Evolutionary conservation across 805 yeast genomes (phyloP), one percentile per base, ranked within the genome.

Genomic region (Wickerhamomyces hampshirensis): DNA sequence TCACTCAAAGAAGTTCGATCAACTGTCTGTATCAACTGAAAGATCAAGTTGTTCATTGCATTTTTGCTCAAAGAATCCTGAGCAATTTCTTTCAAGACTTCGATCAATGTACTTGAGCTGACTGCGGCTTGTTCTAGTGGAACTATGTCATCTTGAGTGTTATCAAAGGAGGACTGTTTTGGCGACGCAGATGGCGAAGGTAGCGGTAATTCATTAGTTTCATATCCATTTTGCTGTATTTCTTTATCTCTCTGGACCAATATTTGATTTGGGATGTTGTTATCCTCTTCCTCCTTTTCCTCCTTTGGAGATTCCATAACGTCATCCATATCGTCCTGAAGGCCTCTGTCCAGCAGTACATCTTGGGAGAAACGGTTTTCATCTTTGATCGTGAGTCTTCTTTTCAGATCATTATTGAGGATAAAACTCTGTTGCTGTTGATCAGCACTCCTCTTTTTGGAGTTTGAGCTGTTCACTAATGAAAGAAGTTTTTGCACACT

Each of bases 141-240:
- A 11, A 24, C 40, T n/a, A 38, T 42, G 3, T 36, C 40, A 12
- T 39, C 38, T 18, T 55, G 21, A 10, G 18, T 15, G 21, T 37
- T 56, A 17, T 50, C 55, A 8, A 46, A 33, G 2, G 58, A 48
- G 35, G 30, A 13, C 26, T 66, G 77, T 4, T 62, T 63, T 1
- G 80, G 81, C 2, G 79, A 74, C 1, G 82, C 82, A 46, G 80
- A 75, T 0, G 85, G 86, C 8, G 84, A 78, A 1, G 85, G 86
- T 15, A 79, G 62, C 0, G 84, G 84, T n/a, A 75, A 57, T 40
- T 71, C 79, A 23, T 34, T 28, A 10, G 31, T 24, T 26, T 37
- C 37, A 9, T 26, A 13, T 14, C 23, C 34, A 5, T 23, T 16
- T 5, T 32, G 33, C 13, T 28, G 37, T 18, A 26, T 17, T 33